Percentiles rank a stretch among this genome's conserved stretches.
These are phyloP conservation scores for Celoporthe dispersa DNA, from an alignment of 2,329 filamentous ascomycete genomes.

Conservation along the genomic window DNA sequence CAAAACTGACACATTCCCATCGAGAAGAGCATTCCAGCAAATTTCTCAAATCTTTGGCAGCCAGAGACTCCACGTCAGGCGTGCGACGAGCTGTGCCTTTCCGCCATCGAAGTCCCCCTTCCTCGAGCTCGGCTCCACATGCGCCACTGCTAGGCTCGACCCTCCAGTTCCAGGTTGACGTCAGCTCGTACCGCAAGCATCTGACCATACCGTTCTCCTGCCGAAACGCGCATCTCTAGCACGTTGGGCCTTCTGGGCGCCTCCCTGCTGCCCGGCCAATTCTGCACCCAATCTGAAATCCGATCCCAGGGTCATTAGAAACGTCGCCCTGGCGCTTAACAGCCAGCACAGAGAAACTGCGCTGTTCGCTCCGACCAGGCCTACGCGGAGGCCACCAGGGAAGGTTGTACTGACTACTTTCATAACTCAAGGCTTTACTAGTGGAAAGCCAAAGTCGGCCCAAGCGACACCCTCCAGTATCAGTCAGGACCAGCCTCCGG, in stretches of 20 bases:
- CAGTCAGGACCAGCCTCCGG: slow-evolving; percentile 9
- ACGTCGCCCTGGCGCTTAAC: slow-evolving; percentile 2
- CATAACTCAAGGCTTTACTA: slow-evolving; percentile 8
- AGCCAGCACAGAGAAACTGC: too few species aligned
- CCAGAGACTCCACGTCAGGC: neutral
- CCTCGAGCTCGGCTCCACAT: neutral
- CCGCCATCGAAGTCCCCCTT: neutral
- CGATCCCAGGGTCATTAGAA: slow-evolving; percentile 1
- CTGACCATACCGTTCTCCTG: neutral
- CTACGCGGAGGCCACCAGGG: neutral
- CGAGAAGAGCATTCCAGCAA: neutral
- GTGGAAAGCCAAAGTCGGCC: slow-evolving; percentile 21
- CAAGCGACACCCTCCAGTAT: slow-evolving; percentile 3
- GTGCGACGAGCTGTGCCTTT: neutral
- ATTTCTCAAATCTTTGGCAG: neutral
- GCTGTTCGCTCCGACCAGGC: neutral
- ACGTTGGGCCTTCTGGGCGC: neutral
- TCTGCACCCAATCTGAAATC: slow-evolving; percentile 5
- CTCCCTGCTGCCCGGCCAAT: neutral
- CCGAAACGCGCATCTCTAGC: slow-evolving; percentile 4
- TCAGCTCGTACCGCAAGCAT: slow-evolving; percentile 14
- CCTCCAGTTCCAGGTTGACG: slow-evolving; percentile 14
- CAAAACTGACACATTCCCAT: neutral
- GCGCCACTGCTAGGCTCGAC: slow-evolving; percentile 3
- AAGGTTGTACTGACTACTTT: neutral